Percentiles rank a stretch among this genome's conserved stretches.
phyloP scores from a whole-genome alignment of 2,329 filamentous ascomycete species.

The Endothia cerciana region DNA sequence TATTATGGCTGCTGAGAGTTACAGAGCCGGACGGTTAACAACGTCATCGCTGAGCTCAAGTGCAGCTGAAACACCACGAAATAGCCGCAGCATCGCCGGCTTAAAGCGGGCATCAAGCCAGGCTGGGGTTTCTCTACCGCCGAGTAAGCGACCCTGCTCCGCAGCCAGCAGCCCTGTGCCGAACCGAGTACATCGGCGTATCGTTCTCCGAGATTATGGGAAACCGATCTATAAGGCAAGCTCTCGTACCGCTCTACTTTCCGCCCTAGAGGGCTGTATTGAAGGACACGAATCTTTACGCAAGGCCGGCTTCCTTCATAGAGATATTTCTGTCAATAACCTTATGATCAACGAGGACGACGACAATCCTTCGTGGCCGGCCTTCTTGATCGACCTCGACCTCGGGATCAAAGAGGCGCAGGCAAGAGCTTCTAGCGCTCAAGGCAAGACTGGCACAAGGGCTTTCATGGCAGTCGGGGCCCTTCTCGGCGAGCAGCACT shows the following conservation, averaged over 20 bases:
- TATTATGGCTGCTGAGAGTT: too few species aligned
- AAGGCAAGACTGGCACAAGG: constrained; percentile 48
- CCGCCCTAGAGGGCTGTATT: constrained; percentile 39
- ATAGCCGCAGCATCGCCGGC: neutral
- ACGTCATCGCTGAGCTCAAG: too few species aligned
- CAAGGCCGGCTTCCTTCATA: constrained; percentile 39
- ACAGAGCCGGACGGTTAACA: too few species aligned
- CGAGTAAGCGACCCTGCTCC: too few species aligned
- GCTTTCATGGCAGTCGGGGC: constrained; percentile 52
- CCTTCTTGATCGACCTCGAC: constrained; percentile 42
- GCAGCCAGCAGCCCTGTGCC: too few species aligned
- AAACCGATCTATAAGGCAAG: constrained; percentile 41
- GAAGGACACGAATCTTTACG: constrained; percentile 37
- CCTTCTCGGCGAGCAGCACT: constrained; percentile 47
- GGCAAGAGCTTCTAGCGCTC: constrained; percentile 42
- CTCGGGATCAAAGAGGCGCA: constrained; percentile 41
- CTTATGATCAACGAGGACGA: constrained; percentile 44
- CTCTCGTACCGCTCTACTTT: constrained; percentile 37
- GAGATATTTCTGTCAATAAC: constrained; percentile 44
- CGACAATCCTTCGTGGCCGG: neutral
- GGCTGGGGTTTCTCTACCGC: too few species aligned
- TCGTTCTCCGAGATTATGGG: constrained; percentile 36
- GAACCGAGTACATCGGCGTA: constrained; percentile 4
- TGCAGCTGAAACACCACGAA: neutral
- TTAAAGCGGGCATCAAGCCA: too few species aligned